A percentile compares a stretch with the other conserved stretches of the same genome.
These are phyloP conservation scores for Aureobasidium sp. DNA, from an alignment of 2,329 filamentous ascomycete species.

Conservation along the genomic window DNA sequence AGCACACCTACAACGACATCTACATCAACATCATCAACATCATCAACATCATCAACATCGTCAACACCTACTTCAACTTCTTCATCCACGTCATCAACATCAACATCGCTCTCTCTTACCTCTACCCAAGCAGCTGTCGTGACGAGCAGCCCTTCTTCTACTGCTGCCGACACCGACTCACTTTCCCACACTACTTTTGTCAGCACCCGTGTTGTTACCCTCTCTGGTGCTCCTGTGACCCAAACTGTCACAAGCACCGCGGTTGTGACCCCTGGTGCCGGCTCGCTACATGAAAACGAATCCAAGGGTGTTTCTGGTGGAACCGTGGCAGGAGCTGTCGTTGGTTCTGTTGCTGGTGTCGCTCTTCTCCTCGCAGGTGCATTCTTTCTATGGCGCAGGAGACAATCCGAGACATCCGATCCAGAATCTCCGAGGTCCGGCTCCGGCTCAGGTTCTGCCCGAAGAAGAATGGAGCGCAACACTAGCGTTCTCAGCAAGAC, in stretches of 20 bases:
- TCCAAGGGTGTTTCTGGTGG: conserved; percentile 28
- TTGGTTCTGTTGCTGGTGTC: conserved; percentile 32
- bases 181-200: conserved; percentile 24
- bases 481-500: conserved; percentile 40
- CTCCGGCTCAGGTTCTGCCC: neutral
- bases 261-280: conserved; percentile 18
- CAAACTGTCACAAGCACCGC: conserved; percentile 35
- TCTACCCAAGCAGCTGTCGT: conserved; percentile 13
- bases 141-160: conserved; percentile 9
- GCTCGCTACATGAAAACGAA: conserved; percentile 13
- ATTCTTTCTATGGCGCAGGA: conserved; percentile 33
- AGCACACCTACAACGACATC: conserved; percentile 11
- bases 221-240: conserved; percentile 35
- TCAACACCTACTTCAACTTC: conserved; percentile 12
- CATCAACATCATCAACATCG: conserved; percentile 12
- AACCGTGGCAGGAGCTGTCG: conserved; percentile 38
- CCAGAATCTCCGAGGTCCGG: conserved; percentile 6
- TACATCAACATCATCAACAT: conserved; percentile 9
- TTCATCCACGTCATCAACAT: conserved; percentile 15
- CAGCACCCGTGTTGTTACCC: conserved; percentile 31
- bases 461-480: conserved; percentile 26
- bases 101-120: conserved; percentile 4
- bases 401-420: conserved; percentile 17
- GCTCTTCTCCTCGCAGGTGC: conserved; percentile 28
- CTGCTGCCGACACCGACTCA: conserved; percentile 12